Evolutionary conservation across 2,329 filamentous ascomycete species (phyloP), one percentile per base, ranked within the genome.

Genomic region (Mariannaea sp.): DNA sequence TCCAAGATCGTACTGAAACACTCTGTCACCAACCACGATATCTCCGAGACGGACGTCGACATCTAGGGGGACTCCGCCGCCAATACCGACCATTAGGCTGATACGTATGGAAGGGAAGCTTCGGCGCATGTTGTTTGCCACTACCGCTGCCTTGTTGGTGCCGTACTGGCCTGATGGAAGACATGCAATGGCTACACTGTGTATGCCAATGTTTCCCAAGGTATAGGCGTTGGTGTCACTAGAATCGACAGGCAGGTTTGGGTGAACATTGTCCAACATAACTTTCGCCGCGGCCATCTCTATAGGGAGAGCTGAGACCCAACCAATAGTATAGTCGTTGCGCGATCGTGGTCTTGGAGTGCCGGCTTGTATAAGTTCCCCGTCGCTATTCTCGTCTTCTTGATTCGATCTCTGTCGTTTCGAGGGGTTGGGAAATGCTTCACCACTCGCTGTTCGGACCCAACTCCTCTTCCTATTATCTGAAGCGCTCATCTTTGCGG

Each of bases 1-100:
- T 0, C 64, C 58, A 1, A 62, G 8, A 5, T 64, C 62, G 7
- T 56, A 61, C 12, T 64, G 55, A 32, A 66, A 32, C 1, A 64
- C 53, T 10, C 57, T 51, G 7, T 42, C 47, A 3, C 62, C 52
- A 1, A 66, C 58, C 0, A 64, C 59, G 3, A 65, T 39, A 10
- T 66, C 62, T 0, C 64, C 62, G 2, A 66, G 42, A 1, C 56
- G 44, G 0, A 65, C 26, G 7, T 64, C 54, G 3, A 30, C 32
- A 24, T 32, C 45, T 2, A 45, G 48, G 1, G 67, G 68, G 0
- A 58, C 58, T 1, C 64, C 67, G 7, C 67, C 66, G 7, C 67
- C 67, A 1, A 70, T 66, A 2, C 68, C 67, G 7, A 70, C 67
- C 44, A 69, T 61, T 5, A 65, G 17, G 3, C 45, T 27, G 2